A percentile compares a stretch with the other conserved stretches of the same genome.
Evolutionary conservation across 352 stramenopile genomes (phyloP).

Genomic region (Pythium brachiatum): DNA sequence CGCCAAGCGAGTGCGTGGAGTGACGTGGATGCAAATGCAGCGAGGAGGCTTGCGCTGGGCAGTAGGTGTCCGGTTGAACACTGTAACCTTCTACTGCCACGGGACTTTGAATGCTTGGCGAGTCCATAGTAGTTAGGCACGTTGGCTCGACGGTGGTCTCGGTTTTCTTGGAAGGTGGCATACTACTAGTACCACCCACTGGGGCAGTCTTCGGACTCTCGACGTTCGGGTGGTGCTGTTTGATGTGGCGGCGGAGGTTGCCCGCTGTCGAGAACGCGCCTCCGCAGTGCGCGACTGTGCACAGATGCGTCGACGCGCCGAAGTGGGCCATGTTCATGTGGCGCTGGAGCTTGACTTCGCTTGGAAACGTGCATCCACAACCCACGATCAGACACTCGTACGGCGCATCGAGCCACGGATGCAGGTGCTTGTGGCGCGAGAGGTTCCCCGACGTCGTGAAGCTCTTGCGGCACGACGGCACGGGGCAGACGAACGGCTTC

Average conservation of each 20-base stretch:
- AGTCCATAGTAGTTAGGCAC: not conserved
- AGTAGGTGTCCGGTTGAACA: too few relatives aligned
- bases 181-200: too few relatives aligned
- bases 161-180: too few relatives aligned
- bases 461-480: conserved; percentile 48
- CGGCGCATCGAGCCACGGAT: conserved; percentile 34
- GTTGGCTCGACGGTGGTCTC: not conserved
- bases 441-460: conserved; percentile 78
- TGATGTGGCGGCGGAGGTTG: conserved; percentile 50
- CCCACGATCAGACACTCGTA: conserved; percentile 16
- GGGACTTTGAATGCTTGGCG: not conserved
- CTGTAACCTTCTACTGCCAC: not conserved
- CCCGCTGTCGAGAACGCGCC: conserved; percentile 28
- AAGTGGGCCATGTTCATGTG: conserved; percentile 73
- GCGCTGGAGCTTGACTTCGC: conserved; percentile 62
- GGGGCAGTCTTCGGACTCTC: too few relatives aligned
- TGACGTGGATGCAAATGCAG: not conserved
- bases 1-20: not conserved
- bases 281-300: conserved; percentile 38
- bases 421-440: conserved; percentile 48
- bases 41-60: too few relatives aligned
- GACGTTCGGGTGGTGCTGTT: conserved; percentile 34
- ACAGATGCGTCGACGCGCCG: conserved; percentile 42
- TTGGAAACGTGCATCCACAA: conserved; percentile 50
- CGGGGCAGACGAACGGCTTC: conserved; percentile 38